A percentile compares a stretch with the other conserved stretches of the same genome.
phyloP scores from a whole-genome alignment of 257 asterid genomes.

The Ehretia macrophylla region DNA sequence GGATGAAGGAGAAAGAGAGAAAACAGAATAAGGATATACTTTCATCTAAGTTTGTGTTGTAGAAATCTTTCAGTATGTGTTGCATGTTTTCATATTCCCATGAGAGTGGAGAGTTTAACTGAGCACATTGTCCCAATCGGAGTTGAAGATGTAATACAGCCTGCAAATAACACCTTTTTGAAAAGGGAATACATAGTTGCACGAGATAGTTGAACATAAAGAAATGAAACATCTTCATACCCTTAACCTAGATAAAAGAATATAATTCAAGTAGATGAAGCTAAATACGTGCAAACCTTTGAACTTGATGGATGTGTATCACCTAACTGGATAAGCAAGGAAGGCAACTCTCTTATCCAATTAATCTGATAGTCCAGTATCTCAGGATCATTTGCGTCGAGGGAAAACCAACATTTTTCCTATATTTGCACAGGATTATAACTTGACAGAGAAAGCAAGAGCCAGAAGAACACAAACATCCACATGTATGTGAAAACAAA shows the following conservation, averaged over 20 bases:
- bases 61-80: constrained; percentile 41
- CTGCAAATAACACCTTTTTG: constrained; percentile 41
- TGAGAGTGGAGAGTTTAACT: constrained; percentile 36
- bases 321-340: constrained; percentile 56
- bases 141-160: constrained; percentile 71
- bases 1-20: constrained; percentile 12
- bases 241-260: background rate
- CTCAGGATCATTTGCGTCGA: constrained; percentile 45
- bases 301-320: constrained; percentile 52
- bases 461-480: background rate
- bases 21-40: constrained; percentile 31
- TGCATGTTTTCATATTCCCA: constrained; percentile 62
- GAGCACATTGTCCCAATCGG: constrained; percentile 54
- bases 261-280: constrained; percentile 1
- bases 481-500: background rate
- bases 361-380: constrained; percentile 41
- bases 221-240: constrained; percentile 1
- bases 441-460: constrained; percentile 6
- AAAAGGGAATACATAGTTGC: constrained; percentile 2
- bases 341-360: constrained; percentile 76
- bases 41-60: constrained; percentile 39
- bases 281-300: constrained; percentile 48
- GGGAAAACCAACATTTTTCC: constrained; percentile 45
- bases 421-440: constrained; percentile 24
- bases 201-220: constrained; percentile 1